Base-by-base conservation (phyloP, 2,329 filamentous ascomycete genomes). In the Colletotrichum paranaense region DNA sequence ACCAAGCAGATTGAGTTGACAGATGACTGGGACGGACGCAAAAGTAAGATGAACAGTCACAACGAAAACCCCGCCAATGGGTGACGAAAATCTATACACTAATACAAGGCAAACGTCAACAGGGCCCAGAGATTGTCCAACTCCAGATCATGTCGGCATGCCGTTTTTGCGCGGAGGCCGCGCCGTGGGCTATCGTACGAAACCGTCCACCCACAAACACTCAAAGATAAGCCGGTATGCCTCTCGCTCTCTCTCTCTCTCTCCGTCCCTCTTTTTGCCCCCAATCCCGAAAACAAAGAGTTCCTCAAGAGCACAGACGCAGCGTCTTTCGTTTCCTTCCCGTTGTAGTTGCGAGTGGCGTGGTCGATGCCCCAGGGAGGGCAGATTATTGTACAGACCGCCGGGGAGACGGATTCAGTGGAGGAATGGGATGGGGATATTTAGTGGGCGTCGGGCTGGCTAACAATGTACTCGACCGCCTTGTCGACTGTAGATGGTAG, bases 391-490 rank as follows among this genome's bases (percentile, higher is more conserved):
- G 73, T 76, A 76, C 71, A 74, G 68, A 67, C 72, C 72, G 67
- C 72, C 67, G 63, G 72, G 32, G 68, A 58, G 72, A 72, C 68
- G 70, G 67, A 56, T 65, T 73, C 28, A 38, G 67, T 60, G 66
- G 59, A 70, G 59, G 46, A 58, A 60, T 24, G 52, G 14, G 32
- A 19, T n/a, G 16, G 14, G 49, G 22, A 63, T 62, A 57, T 78
- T 83, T 87, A 90, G 92, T 90, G 91, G 90, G 95, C 95, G 86
- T 98, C 95, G 81, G 95, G 95, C 88, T 98, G 95, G 85, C 91
- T 92, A 82, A 95, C 85, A 87, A 98, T 98, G 89, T 98, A 98
- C 83, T 95, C 92, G 77, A 98, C 94, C 78, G 95, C 95, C 89
- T 98, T 94, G 86, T 97, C 94, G 80, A 98, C 95, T 98, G 80